Evolutionary conservation across 768 basidiomycete species (phyloP).

Genomic region (Suillus spraguei): DNA sequence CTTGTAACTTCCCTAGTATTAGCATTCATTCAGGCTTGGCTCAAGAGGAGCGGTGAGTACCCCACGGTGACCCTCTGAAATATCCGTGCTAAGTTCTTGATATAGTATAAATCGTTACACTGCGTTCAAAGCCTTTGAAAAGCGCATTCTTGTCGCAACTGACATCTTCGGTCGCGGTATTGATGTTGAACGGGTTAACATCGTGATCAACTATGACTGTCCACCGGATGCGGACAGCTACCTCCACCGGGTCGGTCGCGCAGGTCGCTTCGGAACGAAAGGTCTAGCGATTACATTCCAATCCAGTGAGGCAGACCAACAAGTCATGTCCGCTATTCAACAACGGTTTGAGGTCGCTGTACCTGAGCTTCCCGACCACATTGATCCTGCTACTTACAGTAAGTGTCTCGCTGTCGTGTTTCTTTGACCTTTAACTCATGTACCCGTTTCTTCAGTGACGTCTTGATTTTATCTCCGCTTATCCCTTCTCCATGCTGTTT

Average conservation of each 20-base stretch:
- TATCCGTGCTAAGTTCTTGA: neutral
- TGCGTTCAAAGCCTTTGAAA: constrained; percentile 99
- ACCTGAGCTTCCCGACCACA: constrained; percentile 90
- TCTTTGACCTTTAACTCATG: neutral
- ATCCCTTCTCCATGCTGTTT: constrained; percentile 12
- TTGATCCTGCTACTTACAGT: constrained; percentile 97
- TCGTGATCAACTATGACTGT: constrained; percentile 98
- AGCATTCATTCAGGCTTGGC: constrained; percentile 93
- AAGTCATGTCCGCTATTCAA: constrained; percentile 95
- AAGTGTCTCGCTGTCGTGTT: constrained; percentile 35
- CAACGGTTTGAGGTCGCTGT: constrained; percentile 97
- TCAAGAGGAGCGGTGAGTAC: constrained; percentile 91
- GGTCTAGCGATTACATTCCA: constrained; percentile 98
- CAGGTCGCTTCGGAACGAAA: constrained; percentile 99
- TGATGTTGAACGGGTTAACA: constrained; percentile 99
- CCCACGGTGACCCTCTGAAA: neutral
- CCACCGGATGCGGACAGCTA: constrained; percentile 98
- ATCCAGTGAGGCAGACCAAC: constrained; percentile 87
- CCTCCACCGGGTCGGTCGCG: constrained; percentile 97
- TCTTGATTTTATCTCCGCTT: constrained; percentile 39
- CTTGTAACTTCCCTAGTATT: constrained; percentile 98
- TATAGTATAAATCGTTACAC: constrained; percentile 90
- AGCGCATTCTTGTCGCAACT: constrained; percentile 97
- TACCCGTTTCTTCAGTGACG: constrained; percentile 37
- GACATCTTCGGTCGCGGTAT: constrained; percentile 99